Evolutionary conservation across 148 eudicot species (phyloP), one percentile per base, ranked within the genome.

Genomic region (Camellia sinensis): DNA sequence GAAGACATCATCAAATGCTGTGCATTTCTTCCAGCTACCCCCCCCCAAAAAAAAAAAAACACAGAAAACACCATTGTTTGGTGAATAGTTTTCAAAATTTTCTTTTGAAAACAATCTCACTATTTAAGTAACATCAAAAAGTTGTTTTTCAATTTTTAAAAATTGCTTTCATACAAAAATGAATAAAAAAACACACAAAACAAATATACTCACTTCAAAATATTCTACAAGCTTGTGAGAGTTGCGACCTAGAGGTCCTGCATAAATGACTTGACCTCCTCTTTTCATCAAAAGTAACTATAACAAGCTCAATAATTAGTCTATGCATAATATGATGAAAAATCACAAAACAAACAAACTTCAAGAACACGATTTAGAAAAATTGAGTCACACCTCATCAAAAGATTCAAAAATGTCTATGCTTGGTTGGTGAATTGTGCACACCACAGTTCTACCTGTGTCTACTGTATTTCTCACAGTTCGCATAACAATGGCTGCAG

Each of bases 401-500:
- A 94, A 94, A 63, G 97, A 87, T 83, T 94, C 97, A 83, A 94
- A 94, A 57, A 94, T 92, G 78, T 94, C 93, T 63, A 94, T 94
- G 82, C 97, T 92, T 41, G 98, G 98, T 73, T 93, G 96, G 86
- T 93, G 98, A 80, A 93, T 93, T 29, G 97, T 90, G 88, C 97
- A 93, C 21, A 93, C 94, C 48, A 94, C 96, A 63, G 98, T 92
- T 85, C 98, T 88, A 22, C 96, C 98, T 4, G 94, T 94, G 68
- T 94, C 89, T 29, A 90, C 97, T 0, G 94, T 94, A 76, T 92
- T 94, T 78, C 98, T 89, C 66, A 92, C 92, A 41, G 98, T 86
- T 19, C 93, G 88, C 97, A 94, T 94, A 17, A 94, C 98, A 81
- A 91, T 94, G 22, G 98, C 98, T 67, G 98, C 98, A 76, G 98